Conservation (phyloP, 2,329 filamentous ascomycete genomes). For the Aspergillus jensenii region DNA sequence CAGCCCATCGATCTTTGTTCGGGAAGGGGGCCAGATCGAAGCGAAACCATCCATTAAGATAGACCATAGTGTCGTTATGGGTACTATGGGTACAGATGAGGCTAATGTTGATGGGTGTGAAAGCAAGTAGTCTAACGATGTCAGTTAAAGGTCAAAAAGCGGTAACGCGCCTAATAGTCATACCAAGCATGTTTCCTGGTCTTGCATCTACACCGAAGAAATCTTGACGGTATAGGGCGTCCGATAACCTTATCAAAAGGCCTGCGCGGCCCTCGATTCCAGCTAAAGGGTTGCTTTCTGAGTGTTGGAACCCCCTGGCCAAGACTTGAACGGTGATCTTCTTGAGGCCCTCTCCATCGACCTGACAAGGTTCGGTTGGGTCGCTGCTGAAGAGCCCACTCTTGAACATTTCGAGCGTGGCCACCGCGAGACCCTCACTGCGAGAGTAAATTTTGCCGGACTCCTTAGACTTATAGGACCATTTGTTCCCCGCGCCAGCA, state of each 20-base stretch:
- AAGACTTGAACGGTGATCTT: conserved; percentile 72
- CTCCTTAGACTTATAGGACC: conserved; percentile 90
- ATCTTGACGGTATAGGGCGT: conserved; percentile 75
- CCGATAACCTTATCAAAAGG: conserved; percentile 71
- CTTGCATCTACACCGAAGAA: conserved; percentile 82
- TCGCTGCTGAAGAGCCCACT: conserved; percentile 84
- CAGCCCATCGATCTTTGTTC: conserved; percentile 82
- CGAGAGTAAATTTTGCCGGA: conserved; percentile 79
- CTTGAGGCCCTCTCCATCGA: conserved; percentile 79
- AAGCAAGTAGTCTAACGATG: conserved; percentile 74
- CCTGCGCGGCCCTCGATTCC: conserved; percentile 82
- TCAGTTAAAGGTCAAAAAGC: conserved; percentile 4
- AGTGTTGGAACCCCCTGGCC: conserved; percentile 80
- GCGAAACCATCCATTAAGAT: conserved; percentile 84
- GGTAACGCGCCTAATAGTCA: conserved; percentile 23
- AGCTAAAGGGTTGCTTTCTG: conserved; percentile 74
- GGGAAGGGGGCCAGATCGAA: conserved; percentile 83
- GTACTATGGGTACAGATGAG: conserved; percentile 82
- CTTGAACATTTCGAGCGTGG: conserved; percentile 89
- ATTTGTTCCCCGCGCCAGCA: conserved; percentile 81
- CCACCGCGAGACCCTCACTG: conserved; percentile 83
- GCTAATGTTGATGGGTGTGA: conserved; percentile 87
- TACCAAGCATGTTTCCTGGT: conserved; percentile 93
- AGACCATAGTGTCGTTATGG: conserved; percentile 85
- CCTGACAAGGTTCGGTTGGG: conserved; percentile 76